Evolutionary conservation across 305 asterid species (phyloP), one percentile per base, ranked within the genome.

Genomic region (Plantago coronopus): DNA sequence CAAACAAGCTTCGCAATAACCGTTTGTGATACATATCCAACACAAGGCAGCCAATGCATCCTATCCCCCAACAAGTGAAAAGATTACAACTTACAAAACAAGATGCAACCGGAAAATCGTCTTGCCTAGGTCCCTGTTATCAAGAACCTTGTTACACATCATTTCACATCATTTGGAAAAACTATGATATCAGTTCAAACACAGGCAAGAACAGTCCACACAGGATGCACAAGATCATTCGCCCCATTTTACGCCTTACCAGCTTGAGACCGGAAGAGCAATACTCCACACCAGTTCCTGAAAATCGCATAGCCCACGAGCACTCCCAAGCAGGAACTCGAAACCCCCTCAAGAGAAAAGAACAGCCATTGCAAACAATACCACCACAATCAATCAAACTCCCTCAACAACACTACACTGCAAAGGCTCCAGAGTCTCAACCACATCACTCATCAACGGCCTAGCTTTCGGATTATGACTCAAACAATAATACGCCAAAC

Each of bases 401-500:
- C 82, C 95, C 67, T 72, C 78, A 42, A 66, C 78, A 19, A 85
- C 82, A 50, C 64, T 83, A 73, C 83, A 66, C 57, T 93, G 99
- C 22, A 93, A 70, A 43, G 97, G 99, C 73, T 93, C 99, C 76
- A 93, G 74, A 21, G 96, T 89, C 74, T 93, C 97, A 16, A 93
- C 99, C 64, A 93, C 99, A 17, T 93, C 98, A 57, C 97, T 93
- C 98, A 93, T 93, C 69, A 93, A 76, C 34, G 97, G 98, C 59
- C 99, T 83, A 20, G 99, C 97, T 67, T 93, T 93, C 5, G 99
- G 99, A 68, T 93, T 93, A 73, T 89, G 97, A 85, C 94, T 93
- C 71, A 93, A 78, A 74, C 99, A 93, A 75, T 93, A 93, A 79
- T 85, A 93, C 20, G 99, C 99, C 77, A 93, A 77, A 72, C 97